Percentiles rank a stretch among this genome's conserved stretches.
Conservation (phyloP, 2,329 filamentous ascomycete species). For the Curvularia lunata region DNA sequence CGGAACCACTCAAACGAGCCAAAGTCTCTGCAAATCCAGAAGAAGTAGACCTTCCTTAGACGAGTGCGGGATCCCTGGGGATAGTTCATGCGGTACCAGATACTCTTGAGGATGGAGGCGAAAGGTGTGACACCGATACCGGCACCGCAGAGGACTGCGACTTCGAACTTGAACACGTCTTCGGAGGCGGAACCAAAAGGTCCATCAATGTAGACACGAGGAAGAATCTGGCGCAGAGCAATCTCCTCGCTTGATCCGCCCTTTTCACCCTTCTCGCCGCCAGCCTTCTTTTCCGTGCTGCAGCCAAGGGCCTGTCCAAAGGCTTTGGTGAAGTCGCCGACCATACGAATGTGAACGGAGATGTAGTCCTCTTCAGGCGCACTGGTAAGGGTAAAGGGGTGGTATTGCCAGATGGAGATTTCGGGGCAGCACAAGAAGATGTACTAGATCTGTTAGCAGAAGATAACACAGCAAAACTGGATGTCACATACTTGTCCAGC, state of each 20-base stretch:
- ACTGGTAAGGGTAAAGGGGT: constrained; percentile 84
- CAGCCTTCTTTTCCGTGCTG: constrained; percentile 67
- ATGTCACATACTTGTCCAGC: constrained; percentile 65
- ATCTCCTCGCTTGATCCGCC: constrained; percentile 69
- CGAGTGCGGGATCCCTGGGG: constrained; percentile 75
- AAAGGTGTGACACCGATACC: constrained; percentile 61
- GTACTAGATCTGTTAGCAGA: constrained; percentile 58
- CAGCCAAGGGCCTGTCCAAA: constrained; percentile 76
- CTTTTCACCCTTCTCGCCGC: constrained; percentile 53
- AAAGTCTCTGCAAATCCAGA: constrained; percentile 90
- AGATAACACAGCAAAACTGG: background rate
- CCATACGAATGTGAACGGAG: constrained; percentile 81
- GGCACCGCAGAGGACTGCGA: constrained; percentile 58
- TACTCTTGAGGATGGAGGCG: constrained; percentile 71
- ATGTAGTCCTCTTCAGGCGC: constrained; percentile 91
- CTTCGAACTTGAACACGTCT: constrained; percentile 77
- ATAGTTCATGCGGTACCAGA: constrained; percentile 94
- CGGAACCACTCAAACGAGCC: constrained; percentile 91
- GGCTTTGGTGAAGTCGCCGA: constrained; percentile 79
- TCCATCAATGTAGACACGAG: constrained; percentile 81
- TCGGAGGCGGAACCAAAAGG: constrained; percentile 87
- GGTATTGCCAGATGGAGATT: constrained; percentile 86
- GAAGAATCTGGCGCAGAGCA: constrained; percentile 75
- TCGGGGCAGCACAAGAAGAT: constrained; percentile 89
- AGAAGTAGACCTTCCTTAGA: constrained; percentile 87